Conservation (phyloP, 306 rosid genomes). For the Arachis hypogaea region DNA sequence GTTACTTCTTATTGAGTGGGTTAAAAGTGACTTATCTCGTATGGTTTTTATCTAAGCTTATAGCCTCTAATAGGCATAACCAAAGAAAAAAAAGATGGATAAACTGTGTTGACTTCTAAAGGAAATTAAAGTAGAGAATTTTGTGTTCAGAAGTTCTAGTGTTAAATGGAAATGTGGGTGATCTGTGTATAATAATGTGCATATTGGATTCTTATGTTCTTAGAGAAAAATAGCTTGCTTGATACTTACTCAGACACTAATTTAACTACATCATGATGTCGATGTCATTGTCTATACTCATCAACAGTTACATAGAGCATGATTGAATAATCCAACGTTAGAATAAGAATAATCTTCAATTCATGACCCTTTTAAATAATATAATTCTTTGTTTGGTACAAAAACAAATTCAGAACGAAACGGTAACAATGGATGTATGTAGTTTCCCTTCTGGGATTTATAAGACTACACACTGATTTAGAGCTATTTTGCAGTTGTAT, state of each 20-base stretch:
- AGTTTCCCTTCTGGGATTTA: background rate
- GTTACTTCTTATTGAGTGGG: no score
- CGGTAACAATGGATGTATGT: background rate
- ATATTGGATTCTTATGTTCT: background rate
- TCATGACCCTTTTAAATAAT: background rate
- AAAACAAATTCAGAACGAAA: background rate
- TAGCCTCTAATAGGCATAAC: no score
- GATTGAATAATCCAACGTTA: background rate
- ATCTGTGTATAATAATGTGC: background rate
- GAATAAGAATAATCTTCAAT: background rate
- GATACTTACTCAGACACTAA: background rate
- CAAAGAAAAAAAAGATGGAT: background rate
- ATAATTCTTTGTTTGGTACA: background rate
- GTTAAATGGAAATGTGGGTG: conserved; percentile 2
- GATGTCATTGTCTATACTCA: background rate
- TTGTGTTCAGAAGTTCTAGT: background rate
- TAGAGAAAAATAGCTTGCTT: background rate
- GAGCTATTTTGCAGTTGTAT: background rate
- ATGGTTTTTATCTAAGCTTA: no score
- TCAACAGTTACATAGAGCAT: background rate
- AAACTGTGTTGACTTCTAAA: background rate
- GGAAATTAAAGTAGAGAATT: background rate
- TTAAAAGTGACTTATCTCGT: no score
- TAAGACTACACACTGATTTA: background rate
- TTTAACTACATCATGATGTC: no score